phyloP scores from a whole-genome alignment of 129 eudicot species.

The Saussurea involucrata region DNA sequence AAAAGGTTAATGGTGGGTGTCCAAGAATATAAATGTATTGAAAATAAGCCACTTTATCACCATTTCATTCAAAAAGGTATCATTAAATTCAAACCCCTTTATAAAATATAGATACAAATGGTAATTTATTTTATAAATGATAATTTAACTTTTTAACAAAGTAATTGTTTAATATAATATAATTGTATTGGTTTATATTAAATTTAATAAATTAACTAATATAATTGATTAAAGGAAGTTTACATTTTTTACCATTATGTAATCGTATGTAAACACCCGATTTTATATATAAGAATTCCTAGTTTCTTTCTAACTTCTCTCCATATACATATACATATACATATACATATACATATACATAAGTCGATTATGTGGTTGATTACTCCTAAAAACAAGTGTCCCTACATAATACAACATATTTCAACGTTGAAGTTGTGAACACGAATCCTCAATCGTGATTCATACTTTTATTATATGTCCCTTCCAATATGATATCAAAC shows the following conservation, averaged over 20 bases:
- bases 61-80: background rate
- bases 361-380: too few relatives aligned
- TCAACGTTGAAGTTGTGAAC: background rate
- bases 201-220: too few relatives aligned
- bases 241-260: too few relatives aligned
- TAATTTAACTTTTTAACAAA: background rate
- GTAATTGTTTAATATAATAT: background rate
- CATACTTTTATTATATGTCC: background rate
- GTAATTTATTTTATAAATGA: too few relatives aligned
- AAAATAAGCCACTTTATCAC: background rate
- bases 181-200: too few relatives aligned
- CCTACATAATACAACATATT: background rate
- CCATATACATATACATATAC: too few relatives aligned
- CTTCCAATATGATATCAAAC: background rate
- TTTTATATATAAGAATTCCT: too few relatives aligned
- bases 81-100: background rate
- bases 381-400: too few relatives aligned
- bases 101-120: background rate
- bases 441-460: background rate
- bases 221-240: too few relatives aligned
- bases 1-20: slow-evolving; percentile 30
- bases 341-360: too few relatives aligned
- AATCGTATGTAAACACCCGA: too few relatives aligned
- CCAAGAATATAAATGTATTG: slow-evolving; percentile 16
- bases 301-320: too few relatives aligned